These are phyloP conservation scores for Chlorella sorokiniana DNA, from an alignment of 139 green algal species.

Conservation along the genomic window DNA sequence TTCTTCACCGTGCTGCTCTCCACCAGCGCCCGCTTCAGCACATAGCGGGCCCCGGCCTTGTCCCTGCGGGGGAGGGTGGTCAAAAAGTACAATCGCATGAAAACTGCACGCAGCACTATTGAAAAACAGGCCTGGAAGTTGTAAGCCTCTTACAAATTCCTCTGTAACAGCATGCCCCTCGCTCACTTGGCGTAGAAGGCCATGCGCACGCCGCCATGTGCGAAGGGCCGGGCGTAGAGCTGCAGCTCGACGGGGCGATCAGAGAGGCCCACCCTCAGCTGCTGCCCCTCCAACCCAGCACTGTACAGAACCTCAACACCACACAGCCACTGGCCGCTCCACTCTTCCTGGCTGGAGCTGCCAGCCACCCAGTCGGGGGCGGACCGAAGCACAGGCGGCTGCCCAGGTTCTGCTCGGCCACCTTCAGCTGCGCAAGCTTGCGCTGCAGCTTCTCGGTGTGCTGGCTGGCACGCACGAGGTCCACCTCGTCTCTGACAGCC, in stretches of 20 bases:
- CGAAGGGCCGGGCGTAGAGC: background rate
- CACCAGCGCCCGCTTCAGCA: slow-evolving; percentile 5
- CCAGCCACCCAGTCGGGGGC: background rate
- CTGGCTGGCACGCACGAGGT: background rate
- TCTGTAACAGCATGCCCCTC: background rate
- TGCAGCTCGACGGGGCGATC: background rate
- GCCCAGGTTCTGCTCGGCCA: background rate
- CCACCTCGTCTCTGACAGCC: background rate
- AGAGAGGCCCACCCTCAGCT: background rate
- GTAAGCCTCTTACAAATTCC: background rate
- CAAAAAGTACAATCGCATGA: too few relatives aligned
- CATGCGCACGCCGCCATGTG: background rate
- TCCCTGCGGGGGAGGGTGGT: background rate
- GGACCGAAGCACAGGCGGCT: background rate
- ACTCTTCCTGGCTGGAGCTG: background rate
- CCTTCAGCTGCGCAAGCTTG: background rate
- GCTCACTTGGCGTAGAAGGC: background rate
- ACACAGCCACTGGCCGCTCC: background rate
- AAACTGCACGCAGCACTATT: too few relatives aligned
- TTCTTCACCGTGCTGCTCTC: slow-evolving; percentile 1
- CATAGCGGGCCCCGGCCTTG: background rate
- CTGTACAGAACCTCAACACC: background rate
- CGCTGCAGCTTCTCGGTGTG: background rate
- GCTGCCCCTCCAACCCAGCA: background rate
- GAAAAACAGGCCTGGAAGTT: too few relatives aligned